Evolutionary conservation across 2,329 filamentous ascomycete genomes (phyloP), one percentile per base, ranked within the genome.

Genomic region (Plenodomus lindquistii): DNA sequence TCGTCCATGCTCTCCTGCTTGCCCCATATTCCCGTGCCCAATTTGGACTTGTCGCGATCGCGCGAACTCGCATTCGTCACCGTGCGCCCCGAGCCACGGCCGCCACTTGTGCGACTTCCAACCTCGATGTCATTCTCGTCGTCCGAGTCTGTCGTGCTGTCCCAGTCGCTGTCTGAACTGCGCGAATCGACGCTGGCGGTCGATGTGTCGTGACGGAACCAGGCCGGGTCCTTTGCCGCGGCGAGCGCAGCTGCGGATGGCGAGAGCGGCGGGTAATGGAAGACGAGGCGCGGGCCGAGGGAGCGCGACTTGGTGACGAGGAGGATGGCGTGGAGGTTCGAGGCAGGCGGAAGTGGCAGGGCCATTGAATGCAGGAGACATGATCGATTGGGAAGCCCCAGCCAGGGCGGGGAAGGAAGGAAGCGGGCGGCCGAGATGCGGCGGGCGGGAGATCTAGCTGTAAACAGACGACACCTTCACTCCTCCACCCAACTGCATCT

Each of bases 241-340:
- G 65, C 64, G 21, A 72, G 61, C 5, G 66, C 62, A n/a, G 66
- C 62, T 2, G 67, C 65, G 6, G 66, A 69, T 2, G 69, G 65
- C 18, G 71, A 71, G n/a, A 73, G 59, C 4, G 69, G 69, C 19
- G 72, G 72, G 37, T 74, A 74, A 54, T 75, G 72, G 53, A 74
- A 75, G 31, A 74, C 70, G n/a, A 75, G 68, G 7, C 69, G 69
- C 2, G 70, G 69, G 5, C 71, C 70, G 21, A 70, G 70, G 16
- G 67, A 70, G 40, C 69, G 70, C 50, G 69, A 72, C 52, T 71
- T 66, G 15, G 67, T 72, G 15, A 74, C 63, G n/a, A 75, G 66
- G 15, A 75, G 65, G 46, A 75, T 71, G 21, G 72, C 66, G 46
- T 73, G 66, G n/a, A 75, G 70, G 46, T 68, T 66, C 11, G 69